phyloP scores from a whole-genome alignment of 768 basidiomycete genomes.

The Trametes maxima region DNA sequence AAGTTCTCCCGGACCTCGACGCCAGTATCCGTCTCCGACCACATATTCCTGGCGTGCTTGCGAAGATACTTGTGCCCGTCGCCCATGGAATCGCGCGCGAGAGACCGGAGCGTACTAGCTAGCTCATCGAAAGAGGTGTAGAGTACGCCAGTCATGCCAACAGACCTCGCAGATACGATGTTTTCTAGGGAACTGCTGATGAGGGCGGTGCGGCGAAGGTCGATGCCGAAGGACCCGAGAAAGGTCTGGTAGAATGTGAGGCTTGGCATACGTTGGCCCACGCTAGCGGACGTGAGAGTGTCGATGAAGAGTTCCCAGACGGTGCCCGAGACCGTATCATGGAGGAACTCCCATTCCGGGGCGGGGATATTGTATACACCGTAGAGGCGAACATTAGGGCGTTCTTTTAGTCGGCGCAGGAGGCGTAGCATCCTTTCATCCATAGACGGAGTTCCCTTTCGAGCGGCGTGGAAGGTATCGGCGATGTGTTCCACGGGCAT shows the following conservation, averaged over 20 bases:
- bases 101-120: constrained; percentile 45
- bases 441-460: not conserved
- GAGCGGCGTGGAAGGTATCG: not conserved
- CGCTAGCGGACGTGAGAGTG: constrained; percentile 53
- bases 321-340: constrained; percentile 35
- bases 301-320: constrained; percentile 54
- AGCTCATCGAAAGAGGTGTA: constrained; percentile 43
- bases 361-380: constrained; percentile 63
- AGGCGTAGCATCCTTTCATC: constrained; percentile 26
- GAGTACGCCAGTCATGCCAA: constrained; percentile 56
- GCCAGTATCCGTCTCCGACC: constrained; percentile 48
- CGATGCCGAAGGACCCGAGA: constrained; percentile 42
- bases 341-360: constrained; percentile 49
- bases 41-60: constrained; percentile 40
- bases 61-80: constrained; percentile 45
- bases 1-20: constrained; percentile 52
- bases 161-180: constrained; percentile 53
- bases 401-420: constrained; percentile 46
- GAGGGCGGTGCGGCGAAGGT: constrained; percentile 51
- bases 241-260: constrained; percentile 55
- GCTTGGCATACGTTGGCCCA: constrained; percentile 56
- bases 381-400: constrained; percentile 42
- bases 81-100: constrained; percentile 46
- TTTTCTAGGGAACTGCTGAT: constrained; percentile 62
- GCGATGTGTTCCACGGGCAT: constrained; percentile 23